Base-by-base conservation (phyloP, 306 rosid species). In the Gleditsia sinensis region DNA sequence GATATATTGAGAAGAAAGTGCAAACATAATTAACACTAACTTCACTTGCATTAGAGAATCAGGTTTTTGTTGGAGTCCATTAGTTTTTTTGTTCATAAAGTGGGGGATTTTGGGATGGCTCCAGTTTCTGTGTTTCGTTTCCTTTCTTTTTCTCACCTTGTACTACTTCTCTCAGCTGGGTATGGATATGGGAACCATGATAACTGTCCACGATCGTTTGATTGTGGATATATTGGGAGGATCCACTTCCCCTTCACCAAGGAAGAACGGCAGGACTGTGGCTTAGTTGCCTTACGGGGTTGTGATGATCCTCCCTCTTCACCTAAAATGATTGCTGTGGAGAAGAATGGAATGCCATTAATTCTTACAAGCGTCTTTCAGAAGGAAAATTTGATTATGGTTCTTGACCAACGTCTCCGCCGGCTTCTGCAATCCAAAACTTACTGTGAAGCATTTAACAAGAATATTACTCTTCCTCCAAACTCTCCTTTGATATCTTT, bases 181-280 rank as follows among this genome's bases (percentile, higher is more conserved):
- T 2, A 0, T 7, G 40, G 0, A 21, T 4, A 13, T 20, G 6
- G 54, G 20, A 0, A 0, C 0, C 0, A 16, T 39, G 13, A 0
- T 20, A 27, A 2, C 19, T 83, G 83, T 71, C 49, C 33, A 8
- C 20, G 3, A 48, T 70, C 72, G n/a, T 55, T 82, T 30, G 0
- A 3, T 40, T 78, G 84, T n/a, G 75, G 80, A 75, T 30, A 13
- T 9, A 66, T 81, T 19, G 51, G 46, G 7, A 3, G 12, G 7
- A 20, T 75, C 13, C 6, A 6, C 0, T 75, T 72, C 60, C 86
- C 86, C n/a, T 71, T 75, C 49, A 66, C 51, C 9, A 53, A 11
- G 54, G 42, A 11, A 23, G 71, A 8, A 19, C 11, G 33, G 6
- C 27, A 5, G 39, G 40, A 72, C 2, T 71, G 83, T 45, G 83